Evolutionary conservation across 2,329 filamentous ascomycete species (phyloP).

Genomic region (Aureobasidium musti): DNA sequence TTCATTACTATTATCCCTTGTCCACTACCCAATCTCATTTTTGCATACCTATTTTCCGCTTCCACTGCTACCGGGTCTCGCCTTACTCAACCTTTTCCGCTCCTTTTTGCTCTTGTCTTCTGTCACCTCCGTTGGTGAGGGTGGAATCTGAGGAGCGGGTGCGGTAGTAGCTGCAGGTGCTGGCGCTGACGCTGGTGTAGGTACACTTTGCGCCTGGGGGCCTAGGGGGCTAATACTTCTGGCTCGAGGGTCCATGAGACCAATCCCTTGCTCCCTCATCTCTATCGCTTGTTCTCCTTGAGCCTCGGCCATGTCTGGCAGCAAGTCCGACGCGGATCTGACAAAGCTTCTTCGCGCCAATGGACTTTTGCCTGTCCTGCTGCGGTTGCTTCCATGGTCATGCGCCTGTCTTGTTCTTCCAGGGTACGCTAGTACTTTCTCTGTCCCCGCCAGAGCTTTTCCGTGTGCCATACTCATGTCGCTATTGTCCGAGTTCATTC

Average conservation of each 20-base stretch:
- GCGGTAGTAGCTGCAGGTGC: neutral
- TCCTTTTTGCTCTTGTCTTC: slow-evolving; percentile 19
- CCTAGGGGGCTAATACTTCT: slow-evolving; percentile 20
- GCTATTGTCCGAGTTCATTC: slow-evolving; percentile 23
- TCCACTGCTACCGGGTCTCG: slow-evolving; percentile 23
- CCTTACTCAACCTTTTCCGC: slow-evolving; percentile 27
- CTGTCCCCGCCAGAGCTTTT: neutral
- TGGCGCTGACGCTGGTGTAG: neutral
- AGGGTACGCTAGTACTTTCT: slow-evolving; percentile 29
- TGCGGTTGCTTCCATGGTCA: neutral
- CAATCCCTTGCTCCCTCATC: slow-evolving; percentile 19
- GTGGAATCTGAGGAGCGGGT: neutral
- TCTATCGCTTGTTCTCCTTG: slow-evolving; percentile 12
- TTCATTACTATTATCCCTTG: slow-evolving; percentile 12
- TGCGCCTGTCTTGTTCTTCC: slow-evolving; percentile 17
- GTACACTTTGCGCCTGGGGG: neutral
- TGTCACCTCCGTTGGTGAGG: neutral
- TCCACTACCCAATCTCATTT: neutral
- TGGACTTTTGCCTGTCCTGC: slow-evolving; percentile 47
- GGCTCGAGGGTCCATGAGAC: slow-evolving; percentile 24
- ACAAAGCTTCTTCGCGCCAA: slow-evolving; percentile 50
- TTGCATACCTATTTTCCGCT: slow-evolving; percentile 7
- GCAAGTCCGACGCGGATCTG: slow-evolving; percentile 33
- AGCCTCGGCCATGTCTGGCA: neutral
- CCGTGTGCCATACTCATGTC: slow-evolving; percentile 23